These are phyloP conservation scores for Cladosporium cucumerinum DNA, from an alignment of 2,329 filamentous ascomycete genomes.

Conservation along the genomic window DNA sequence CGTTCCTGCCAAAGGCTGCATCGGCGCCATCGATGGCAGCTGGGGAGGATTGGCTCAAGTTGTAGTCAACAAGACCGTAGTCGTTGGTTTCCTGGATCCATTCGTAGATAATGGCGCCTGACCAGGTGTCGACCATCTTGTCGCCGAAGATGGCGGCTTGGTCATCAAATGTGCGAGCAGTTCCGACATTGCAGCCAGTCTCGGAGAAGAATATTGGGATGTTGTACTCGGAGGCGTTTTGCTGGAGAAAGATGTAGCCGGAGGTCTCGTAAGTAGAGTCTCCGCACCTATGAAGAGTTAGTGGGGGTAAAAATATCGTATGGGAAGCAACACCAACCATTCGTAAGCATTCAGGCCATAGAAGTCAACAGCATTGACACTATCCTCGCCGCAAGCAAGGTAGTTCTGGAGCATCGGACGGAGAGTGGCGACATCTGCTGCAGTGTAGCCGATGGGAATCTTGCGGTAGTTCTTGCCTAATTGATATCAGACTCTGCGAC, in stretches of 20 bases:
- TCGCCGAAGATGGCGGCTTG: slow-evolving; percentile 72
- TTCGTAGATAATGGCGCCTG: slow-evolving; percentile 81
- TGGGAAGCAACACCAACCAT: slow-evolving; percentile 21
- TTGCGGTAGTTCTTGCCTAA: slow-evolving; percentile 66
- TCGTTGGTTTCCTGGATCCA: slow-evolving; percentile 80
- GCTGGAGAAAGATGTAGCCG: slow-evolving; percentile 67
- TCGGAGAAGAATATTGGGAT: slow-evolving; percentile 91
- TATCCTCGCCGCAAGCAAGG: slow-evolving; percentile 71
- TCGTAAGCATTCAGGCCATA: slow-evolving; percentile 70
- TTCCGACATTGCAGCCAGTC: slow-evolving; percentile 72
- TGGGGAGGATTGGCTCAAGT: slow-evolving; percentile 47
- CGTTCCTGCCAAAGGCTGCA: slow-evolving; percentile 67
- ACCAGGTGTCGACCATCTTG: slow-evolving; percentile 69
- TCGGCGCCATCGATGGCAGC: slow-evolving; percentile 42
- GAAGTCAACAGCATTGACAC: slow-evolving; percentile 71
- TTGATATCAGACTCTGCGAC: not conserved
- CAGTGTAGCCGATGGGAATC: slow-evolving; percentile 83
- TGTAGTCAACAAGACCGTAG: slow-evolving; percentile 78
- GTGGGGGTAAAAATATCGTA: slow-evolving; percentile 28
- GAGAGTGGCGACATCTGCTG: slow-evolving; percentile 73
- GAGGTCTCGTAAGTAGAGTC: slow-evolving; percentile 54
- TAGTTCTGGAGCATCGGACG: slow-evolving; percentile 68
- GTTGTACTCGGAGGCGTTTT: slow-evolving; percentile 65
- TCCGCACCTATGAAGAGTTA: slow-evolving; percentile 38
- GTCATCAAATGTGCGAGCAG: slow-evolving; percentile 64